These are phyloP conservation scores for Mycena maculata DNA, from an alignment of 768 basidiomycete species.

Conservation along the genomic window DNA sequence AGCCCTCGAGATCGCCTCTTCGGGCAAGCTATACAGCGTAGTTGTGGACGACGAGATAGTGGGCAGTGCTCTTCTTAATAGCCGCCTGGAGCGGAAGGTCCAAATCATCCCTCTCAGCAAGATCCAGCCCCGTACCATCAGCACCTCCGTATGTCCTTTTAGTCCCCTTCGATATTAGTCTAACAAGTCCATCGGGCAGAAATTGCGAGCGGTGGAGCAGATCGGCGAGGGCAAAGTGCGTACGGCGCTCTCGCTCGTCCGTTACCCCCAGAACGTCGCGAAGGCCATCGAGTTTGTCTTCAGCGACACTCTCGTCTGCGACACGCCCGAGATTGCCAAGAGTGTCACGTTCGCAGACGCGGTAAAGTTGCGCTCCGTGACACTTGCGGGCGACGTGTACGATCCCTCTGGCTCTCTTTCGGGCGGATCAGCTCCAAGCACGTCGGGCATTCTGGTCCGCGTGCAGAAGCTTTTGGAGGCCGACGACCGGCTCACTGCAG, in stretches of 20 bases:
- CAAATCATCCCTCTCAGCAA: conserved; percentile 96
- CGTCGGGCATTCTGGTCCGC: conserved; percentile 78
- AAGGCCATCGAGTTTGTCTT: conserved; percentile 96
- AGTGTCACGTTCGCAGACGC: conserved; percentile 82
- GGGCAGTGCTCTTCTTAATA: conserved; percentile 85
- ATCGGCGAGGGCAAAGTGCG: conserved; percentile 85
- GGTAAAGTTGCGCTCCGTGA: conserved; percentile 84
- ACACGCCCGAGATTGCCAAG: conserved; percentile 88
- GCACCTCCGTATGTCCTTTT: conserved; percentile 52
- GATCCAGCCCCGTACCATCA: conserved; percentile 72
- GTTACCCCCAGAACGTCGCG: conserved; percentile 82
- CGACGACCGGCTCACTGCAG: conserved; percentile 68
- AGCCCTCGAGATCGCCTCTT: conserved; percentile 93
- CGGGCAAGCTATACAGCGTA: conserved; percentile 90
- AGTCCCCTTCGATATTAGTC: not conserved
- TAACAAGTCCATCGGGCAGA: conserved; percentile 56
- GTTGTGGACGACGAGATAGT: conserved; percentile 92
- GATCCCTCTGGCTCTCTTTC: conserved; percentile 95
- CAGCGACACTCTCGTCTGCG: conserved; percentile 91
- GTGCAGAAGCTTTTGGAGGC: conserved; percentile 85
- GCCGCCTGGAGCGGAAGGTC: conserved; percentile 83
- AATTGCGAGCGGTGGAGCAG: conserved; percentile 76
- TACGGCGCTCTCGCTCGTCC: conserved; percentile 89
- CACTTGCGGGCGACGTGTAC: conserved; percentile 94
- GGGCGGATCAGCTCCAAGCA: conserved; percentile 87